A percentile compares a stretch with the other conserved stretches of the same genome.
These are phyloP conservation scores for Ichthyophthirius multifiliis DNA, from an alignment of 169 alveolate genomes.

Conservation along the genomic window DNA sequence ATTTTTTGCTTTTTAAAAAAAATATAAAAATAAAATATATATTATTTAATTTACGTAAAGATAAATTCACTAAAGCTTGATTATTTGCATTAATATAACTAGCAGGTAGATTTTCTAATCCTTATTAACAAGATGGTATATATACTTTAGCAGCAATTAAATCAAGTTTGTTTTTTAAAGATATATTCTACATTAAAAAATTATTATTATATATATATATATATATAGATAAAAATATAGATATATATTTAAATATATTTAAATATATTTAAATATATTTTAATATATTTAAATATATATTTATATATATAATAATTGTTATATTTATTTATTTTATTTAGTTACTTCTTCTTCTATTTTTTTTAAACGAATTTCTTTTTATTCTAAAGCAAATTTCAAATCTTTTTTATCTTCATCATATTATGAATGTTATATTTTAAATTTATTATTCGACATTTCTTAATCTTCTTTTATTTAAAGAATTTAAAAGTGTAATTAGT, in stretches of 20 bases:
- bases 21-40: background rate
- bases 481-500: conserved; percentile 59
- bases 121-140: conserved; percentile 22
- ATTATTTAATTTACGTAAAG: background rate
- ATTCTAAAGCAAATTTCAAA: conserved; percentile 46
- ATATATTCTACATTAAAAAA: conserved; percentile 9
- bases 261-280: too few relatives aligned
- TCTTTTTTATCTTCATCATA: conserved; percentile 61
- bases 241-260: too few relatives aligned
- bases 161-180: conserved; percentile 37
- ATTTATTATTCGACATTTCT: conserved; percentile 38
- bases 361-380: conserved; percentile 45
- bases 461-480: conserved; percentile 65
- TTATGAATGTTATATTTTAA: conserved; percentile 48
- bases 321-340: background rate
- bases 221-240: too few relatives aligned
- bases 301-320: too few relatives aligned
- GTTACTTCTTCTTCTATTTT: conserved; percentile 43
- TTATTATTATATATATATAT: background rate
- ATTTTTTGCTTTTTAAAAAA: background rate
- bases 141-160: conserved; percentile 39
- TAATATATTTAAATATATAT: background rate
- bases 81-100: background rate
- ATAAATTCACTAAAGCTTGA: background rate
- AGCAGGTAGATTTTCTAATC: conserved; percentile 3